phyloP scores from a whole-genome alignment of 1,284 basidiomycete species.

The Malassezia restricta region DNA sequence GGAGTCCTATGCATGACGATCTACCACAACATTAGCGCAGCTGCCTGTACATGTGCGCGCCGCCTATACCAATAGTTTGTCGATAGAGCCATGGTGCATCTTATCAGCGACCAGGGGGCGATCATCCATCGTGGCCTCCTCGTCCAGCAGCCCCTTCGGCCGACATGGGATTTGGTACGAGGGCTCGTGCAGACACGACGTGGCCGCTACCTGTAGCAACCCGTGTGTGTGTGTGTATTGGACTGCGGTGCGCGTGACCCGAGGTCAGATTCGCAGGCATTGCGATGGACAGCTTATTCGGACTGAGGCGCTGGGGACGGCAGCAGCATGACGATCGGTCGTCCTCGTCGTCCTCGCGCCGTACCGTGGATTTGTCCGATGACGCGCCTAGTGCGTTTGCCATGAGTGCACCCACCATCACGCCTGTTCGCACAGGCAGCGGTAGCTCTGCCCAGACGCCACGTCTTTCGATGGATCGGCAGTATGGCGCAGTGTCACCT shows the following conservation, averaged over 20 bases:
- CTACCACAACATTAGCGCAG: constrained; percentile 2
- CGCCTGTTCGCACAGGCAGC: not conserved
- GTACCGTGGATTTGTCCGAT: not conserved
- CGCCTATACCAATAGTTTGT: no score
- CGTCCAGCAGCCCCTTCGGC: no score
- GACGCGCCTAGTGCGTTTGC: constrained; percentile 3
- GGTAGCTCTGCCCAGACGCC: not conserved
- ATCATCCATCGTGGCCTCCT: no score
- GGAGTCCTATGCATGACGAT: constrained; percentile 22
- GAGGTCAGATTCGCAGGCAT: not conserved
- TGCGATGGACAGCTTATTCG: constrained; percentile 15
- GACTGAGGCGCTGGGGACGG: constrained; percentile 9
- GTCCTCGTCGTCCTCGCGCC: not conserved
- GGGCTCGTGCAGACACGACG: no score
- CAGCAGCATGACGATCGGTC: constrained; percentile 1
- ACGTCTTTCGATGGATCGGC: not conserved
- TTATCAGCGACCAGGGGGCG: no score
- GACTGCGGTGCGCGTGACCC: no score
- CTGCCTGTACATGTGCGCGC: no score
- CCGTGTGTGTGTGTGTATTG: no score
- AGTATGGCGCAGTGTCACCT: not conserved
- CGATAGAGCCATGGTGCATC: no score
- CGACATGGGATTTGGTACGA: no score
- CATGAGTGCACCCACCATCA: constrained; percentile 4
- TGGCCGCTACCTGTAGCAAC: no score